These are phyloP conservation scores for Neonectria neomacrospora DNA, from an alignment of 2,329 filamentous ascomycete genomes.

Conservation along the genomic window DNA sequence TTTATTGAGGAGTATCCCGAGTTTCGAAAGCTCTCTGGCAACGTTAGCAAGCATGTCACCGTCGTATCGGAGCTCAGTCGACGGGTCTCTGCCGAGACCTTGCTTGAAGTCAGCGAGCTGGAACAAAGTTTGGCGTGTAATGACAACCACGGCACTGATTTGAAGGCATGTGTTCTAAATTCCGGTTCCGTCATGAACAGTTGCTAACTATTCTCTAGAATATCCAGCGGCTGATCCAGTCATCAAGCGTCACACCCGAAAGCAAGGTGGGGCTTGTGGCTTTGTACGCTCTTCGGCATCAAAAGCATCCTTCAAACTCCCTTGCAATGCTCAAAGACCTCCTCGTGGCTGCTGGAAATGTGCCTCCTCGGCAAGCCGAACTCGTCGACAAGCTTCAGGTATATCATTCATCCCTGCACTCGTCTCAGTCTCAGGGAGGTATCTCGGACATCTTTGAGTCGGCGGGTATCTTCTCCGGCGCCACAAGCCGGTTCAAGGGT, in stretches of 20 bases:
- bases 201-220: constrained; percentile 61
- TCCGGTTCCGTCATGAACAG: background rate
- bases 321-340: constrained; percentile 88
- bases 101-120: constrained; percentile 96
- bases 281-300: constrained; percentile 93
- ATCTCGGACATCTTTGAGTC: constrained; percentile 94
- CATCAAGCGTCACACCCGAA: constrained; percentile 78
- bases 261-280: constrained; percentile 92
- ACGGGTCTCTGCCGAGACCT: constrained; percentile 82
- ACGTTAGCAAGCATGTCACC: constrained; percentile 98
- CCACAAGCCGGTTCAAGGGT: constrained; percentile 89
- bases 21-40: constrained; percentile 95
- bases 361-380: constrained; percentile 79
- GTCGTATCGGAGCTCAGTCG: constrained; percentile 93
- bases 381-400: constrained; percentile 83
- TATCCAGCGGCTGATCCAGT: constrained; percentile 86
- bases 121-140: constrained; percentile 98
- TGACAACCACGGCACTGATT: constrained; percentile 89
- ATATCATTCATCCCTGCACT: constrained; percentile 89
- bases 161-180: constrained; percentile 72
- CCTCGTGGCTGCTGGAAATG: constrained; percentile 83
- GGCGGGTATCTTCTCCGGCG: constrained; percentile 88
- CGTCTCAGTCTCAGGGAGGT: constrained; percentile 77
- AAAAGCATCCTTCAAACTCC: constrained; percentile 85
- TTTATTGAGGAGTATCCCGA: constrained; percentile 99